These are phyloP conservation scores for Calocera cornea DNA, from an alignment of 768 basidiomycete species.

Conservation along the genomic window DNA sequence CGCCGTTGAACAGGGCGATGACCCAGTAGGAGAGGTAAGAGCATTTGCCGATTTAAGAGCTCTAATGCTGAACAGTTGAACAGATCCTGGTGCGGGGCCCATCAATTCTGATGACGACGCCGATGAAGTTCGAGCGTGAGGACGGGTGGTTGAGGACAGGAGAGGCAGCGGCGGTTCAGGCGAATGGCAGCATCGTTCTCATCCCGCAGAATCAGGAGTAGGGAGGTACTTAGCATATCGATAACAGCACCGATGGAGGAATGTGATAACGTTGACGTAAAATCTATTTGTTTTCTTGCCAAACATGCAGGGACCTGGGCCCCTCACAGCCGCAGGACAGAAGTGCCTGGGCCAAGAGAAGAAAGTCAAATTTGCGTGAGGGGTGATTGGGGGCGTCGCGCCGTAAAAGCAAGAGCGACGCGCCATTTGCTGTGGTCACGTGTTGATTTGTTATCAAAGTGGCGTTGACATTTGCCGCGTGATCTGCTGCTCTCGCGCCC, in stretches of 20 bases:
- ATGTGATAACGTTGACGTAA: background rate
- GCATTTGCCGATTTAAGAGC: background rate
- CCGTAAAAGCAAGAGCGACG: background rate
- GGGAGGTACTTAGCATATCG: background rate
- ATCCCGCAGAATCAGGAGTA: background rate
- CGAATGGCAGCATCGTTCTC: conserved; percentile 48
- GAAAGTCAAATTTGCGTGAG: background rate
- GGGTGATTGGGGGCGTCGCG: background rate
- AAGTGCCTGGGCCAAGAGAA: background rate
- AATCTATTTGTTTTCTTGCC: background rate
- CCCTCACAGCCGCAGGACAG: background rate
- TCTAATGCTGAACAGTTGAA: conserved; percentile 1
- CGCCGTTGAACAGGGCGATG: conserved; percentile 46
- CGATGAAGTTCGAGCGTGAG: conserved; percentile 23
- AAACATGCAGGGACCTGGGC: background rate
- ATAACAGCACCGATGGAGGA: background rate
- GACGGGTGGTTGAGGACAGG: conserved; percentile 38
- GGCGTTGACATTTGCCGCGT: conserved; percentile 4
- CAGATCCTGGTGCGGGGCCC: conserved; percentile 51
- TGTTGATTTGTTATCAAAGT: conserved; percentile 5
- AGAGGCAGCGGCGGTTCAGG: conserved; percentile 36
- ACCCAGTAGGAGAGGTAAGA: conserved; percentile 46
- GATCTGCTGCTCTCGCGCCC: background rate
- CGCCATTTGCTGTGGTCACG: background rate
- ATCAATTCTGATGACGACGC: conserved; percentile 44